Base-by-base conservation (phyloP, 2,329 filamentous ascomycete species). In the Cercospora sp. region DNA sequence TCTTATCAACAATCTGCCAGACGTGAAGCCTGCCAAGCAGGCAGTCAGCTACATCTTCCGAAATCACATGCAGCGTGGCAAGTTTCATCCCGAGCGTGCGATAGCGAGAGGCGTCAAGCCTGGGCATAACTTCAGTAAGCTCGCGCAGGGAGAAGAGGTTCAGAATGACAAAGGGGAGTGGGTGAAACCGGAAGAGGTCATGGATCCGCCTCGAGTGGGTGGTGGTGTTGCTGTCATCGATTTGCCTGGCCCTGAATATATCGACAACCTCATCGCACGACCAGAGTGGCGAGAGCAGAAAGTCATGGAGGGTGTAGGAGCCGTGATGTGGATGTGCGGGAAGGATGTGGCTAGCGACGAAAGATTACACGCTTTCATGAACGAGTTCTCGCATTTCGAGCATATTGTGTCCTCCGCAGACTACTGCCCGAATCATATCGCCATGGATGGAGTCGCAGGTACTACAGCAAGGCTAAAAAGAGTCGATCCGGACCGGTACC, bases 21-120 rank as follows among this genome's bases (percentile, higher is more conserved):
- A 83, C 0, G 91, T 92, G 0, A 81, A 83, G 20, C 90, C 89
- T 5, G 87, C 87, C 0, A 82, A 83, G 30, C 88, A 89, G 58
- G 89, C 92, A 5, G 83, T 97, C 73, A 96, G 91, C 67, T 99
- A 99, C 79, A 90, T 99, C 67, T 86, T 96, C 76, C 91, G 92
- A 73, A 88, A 87, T 64, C 88, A 93, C 70, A 84, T 89, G 42
- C 86, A 90, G 64, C 87, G 95, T 64, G 95, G 95, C 63, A 94
- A 90, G 75, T 97, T 99, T 75, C 84, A 92, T 68, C 81, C 87
- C 0, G 77, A 85, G 59, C 87, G 84, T 66, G 94, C 93, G 0
- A 84, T 81, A 69, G 83, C 81, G 30, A 81, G 93, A 2, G 90
- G 90, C 1, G 86, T 98, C 0, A 80, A 81, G 20, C 85, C 82